phyloP scores from a whole-genome alignment of 176 grass and related monocot species.

The Aegilops tauschii region DNA sequence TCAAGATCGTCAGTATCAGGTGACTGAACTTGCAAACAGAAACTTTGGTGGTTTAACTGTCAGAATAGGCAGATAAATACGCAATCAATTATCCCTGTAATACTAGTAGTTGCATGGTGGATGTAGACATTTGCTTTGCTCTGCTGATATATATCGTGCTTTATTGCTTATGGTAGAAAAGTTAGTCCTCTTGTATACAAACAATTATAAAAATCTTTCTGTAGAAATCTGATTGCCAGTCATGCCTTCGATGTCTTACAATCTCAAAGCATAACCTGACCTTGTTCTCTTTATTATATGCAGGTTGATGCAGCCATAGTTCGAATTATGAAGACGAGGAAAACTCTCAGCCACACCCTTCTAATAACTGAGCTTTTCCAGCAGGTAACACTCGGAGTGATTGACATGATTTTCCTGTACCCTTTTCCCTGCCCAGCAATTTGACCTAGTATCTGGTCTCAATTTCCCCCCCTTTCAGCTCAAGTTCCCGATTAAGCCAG shows the following conservation, averaged over 20 bases:
- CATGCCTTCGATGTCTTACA: neutral
- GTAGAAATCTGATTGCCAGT: neutral
- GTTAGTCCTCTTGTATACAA: neutral
- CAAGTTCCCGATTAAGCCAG: conserved; percentile 97
- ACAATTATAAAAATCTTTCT: neutral
- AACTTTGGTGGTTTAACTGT: neutral
- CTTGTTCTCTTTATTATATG: conserved; percentile 10
- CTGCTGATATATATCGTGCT: neutral
- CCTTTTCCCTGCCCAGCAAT: neutral
- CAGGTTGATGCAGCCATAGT: conserved; percentile 97
- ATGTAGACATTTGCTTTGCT: neutral
- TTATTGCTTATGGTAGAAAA: neutral
- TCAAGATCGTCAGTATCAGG: conserved; percentile 98
- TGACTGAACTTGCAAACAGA: conserved; percentile 6
- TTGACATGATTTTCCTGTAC: neutral
- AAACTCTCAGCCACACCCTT: conserved; percentile 95
- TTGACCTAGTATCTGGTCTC: neutral
- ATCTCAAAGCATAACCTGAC: neutral
- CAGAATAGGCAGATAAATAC: neutral
- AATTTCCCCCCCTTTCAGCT: conserved; percentile 58
- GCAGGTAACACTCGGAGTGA: conserved; percentile 46
- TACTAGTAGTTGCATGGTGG: neutral
- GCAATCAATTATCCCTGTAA: neutral
- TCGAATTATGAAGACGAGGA: conserved; percentile 98
- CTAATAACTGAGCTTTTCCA: conserved; percentile 99